phyloP scores from a whole-genome alignment of 2,329 filamentous ascomycete genomes.

The Paramyrothecium roridum region DNA sequence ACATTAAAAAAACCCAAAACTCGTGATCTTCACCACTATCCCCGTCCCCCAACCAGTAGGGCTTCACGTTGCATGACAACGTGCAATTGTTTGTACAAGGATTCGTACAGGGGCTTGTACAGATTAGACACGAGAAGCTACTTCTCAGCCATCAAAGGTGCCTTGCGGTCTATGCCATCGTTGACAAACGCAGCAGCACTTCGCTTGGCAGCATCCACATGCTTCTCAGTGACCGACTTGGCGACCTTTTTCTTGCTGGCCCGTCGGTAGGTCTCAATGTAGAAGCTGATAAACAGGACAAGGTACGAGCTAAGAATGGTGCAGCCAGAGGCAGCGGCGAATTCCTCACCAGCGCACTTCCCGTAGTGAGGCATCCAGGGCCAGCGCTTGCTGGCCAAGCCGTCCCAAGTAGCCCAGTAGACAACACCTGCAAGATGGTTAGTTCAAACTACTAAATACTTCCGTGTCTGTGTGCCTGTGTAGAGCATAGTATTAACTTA shows the following conservation, averaged over 20 bases:
- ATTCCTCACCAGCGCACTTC: slow-evolving; percentile 72
- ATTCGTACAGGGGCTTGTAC: background rate
- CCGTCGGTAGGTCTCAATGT: slow-evolving; percentile 49
- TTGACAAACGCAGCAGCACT: background rate
- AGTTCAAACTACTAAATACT: too few relatives aligned
- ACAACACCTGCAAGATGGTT: slow-evolving; percentile 34
- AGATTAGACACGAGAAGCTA: background rate
- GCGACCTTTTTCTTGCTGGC: background rate
- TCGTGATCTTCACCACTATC: too few relatives aligned
- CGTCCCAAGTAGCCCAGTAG: background rate
- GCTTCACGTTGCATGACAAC: too few relatives aligned
- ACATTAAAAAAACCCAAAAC: background rate
- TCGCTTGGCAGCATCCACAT: background rate
- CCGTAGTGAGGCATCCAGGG: slow-evolving; percentile 66
- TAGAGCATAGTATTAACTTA: slow-evolving; percentile 75
- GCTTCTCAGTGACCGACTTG: background rate
- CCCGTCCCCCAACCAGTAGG: too few relatives aligned
- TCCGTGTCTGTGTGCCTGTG: slow-evolving; percentile 62
- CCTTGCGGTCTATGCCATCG: slow-evolving; percentile 1
- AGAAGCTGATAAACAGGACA: slow-evolving; percentile 75
- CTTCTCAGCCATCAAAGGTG: background rate
- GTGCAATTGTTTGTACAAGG: too few relatives aligned
- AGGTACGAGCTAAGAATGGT: slow-evolving; percentile 73
- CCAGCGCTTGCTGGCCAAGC: slow-evolving; percentile 48
- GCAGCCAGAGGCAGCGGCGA: slow-evolving; percentile 73